phyloP scores from a whole-genome alignment of 495 filamentous ascomycete species.

The Evernia prunastri region DNA sequence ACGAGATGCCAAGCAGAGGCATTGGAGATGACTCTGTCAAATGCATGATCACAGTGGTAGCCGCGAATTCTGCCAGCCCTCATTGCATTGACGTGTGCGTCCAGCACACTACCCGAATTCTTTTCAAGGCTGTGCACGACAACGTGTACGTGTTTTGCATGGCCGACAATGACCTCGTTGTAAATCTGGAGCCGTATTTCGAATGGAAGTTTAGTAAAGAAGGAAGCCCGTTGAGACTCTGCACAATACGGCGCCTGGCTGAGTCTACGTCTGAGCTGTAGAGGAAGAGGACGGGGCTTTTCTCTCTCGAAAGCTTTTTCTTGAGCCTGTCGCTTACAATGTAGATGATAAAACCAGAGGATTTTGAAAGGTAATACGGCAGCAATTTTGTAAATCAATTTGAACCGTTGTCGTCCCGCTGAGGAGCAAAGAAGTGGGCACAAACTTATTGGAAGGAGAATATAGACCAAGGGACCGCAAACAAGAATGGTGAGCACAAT shows the following conservation, averaged over 20 bases:
- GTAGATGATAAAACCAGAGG: conserved; percentile 8
- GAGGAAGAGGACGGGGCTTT: conserved; percentile 18
- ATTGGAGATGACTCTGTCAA: neutral
- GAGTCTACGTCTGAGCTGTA: conserved; percentile 17
- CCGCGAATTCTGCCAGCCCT: conserved; percentile 2
- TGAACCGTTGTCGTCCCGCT: neutral
- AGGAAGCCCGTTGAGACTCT: conserved; percentile 9
- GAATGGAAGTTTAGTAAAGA: conserved; percentile 19
- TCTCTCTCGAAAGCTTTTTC: conserved; percentile 22
- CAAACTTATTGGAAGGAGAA: neutral
- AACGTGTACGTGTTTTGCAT: conserved; percentile 14
- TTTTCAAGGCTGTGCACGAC: conserved; percentile 6
- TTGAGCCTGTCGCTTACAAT: conserved; percentile 10
- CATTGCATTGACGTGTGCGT: neutral
- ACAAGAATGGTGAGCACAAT: conserved; percentile 1
- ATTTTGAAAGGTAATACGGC: conserved; percentile 4
- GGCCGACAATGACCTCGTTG: conserved; percentile 17
- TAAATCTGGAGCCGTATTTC: conserved; percentile 23
- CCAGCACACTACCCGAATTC: neutral
- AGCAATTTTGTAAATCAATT: neutral
- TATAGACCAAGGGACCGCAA: neutral
- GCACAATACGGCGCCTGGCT: conserved; percentile 1
- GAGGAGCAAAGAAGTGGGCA: neutral
- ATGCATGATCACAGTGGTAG: neutral
- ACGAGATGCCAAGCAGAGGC: neutral